A percentile compares a stretch with the other conserved stretches of the same genome.
Evolutionary conservation across 345 rosid genomes (phyloP).

Genomic region (Salix exigua): DNA sequence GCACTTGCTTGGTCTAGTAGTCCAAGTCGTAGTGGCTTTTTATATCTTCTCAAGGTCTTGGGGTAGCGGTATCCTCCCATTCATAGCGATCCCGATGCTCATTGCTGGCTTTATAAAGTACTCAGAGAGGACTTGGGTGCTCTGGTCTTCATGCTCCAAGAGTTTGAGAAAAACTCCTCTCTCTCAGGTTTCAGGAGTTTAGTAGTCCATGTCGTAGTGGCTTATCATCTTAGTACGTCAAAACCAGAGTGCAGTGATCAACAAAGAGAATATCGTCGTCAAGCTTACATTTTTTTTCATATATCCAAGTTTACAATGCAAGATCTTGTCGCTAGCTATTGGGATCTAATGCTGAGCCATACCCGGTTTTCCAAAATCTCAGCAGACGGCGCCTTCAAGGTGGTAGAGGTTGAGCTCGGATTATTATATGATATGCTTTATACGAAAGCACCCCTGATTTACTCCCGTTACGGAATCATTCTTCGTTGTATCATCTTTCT

Average conservation of each 20-base stretch:
- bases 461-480: conserved; percentile 6
- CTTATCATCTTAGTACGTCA: too few species aligned
- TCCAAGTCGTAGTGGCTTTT: neutral
- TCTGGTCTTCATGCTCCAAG: neutral
- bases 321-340: neutral
- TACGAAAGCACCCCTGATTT: too few species aligned
- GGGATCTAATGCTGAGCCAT: neutral
- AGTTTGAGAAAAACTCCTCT: neutral
- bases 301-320: neutral
- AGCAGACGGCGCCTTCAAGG: conserved; percentile 23
- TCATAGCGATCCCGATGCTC: too few species aligned
- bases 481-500: conserved; percentile 12
- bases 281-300: neutral
- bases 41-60: neutral
- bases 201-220: too few species aligned
- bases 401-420: conserved; percentile 34
- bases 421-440: too few species aligned
- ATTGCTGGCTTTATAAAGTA: too few species aligned
- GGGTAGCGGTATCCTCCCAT: neutral
- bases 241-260: too few species aligned
- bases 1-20: neutral
- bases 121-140: too few species aligned
- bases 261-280: neutral
- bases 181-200: fast-evolving
- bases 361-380: neutral